Evolutionary conservation across 441 rosid genomes (phyloP).

Genomic region (Jatropha podagrica): DNA sequence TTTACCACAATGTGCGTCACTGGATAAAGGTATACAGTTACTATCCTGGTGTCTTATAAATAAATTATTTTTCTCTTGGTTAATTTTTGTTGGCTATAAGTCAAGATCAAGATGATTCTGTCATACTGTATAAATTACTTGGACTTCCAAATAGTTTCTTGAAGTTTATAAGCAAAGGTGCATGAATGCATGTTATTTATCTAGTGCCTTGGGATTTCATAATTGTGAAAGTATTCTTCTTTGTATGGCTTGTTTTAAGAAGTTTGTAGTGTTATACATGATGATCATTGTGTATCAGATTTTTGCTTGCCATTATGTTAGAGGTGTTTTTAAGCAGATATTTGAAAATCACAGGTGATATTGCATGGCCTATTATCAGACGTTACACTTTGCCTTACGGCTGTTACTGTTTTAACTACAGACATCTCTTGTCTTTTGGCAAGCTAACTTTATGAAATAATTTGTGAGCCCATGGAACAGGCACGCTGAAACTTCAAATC

Average conservation of each 20-base stretch:
- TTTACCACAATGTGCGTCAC: slow-evolving; percentile 50
- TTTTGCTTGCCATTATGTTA: neutral
- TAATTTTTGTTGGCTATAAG: neutral
- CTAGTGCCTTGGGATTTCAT: neutral
- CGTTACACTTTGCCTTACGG: neutral
- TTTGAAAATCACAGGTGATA: neutral
- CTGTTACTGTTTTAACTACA: neutral
- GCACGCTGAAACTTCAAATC: neutral
- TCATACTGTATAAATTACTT: neutral
- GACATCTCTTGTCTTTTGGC: neutral
- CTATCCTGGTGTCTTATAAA: neutral
- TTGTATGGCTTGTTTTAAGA: neutral
- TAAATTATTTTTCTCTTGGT: neutral
- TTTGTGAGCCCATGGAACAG: neutral
- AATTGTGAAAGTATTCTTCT: neutral
- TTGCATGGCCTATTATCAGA: neutral
- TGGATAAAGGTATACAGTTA: slow-evolving; percentile 48
- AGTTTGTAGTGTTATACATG: neutral
- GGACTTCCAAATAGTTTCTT: neutral
- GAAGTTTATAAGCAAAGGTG: neutral
- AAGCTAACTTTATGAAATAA: neutral
- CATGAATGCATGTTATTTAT: neutral
- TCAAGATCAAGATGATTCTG: neutral
- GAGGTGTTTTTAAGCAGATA: neutral
- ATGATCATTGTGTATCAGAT: neutral